Conservation (phyloP, 768 basidiomycete genomes). For the Dentipellis sp. region DNA sequence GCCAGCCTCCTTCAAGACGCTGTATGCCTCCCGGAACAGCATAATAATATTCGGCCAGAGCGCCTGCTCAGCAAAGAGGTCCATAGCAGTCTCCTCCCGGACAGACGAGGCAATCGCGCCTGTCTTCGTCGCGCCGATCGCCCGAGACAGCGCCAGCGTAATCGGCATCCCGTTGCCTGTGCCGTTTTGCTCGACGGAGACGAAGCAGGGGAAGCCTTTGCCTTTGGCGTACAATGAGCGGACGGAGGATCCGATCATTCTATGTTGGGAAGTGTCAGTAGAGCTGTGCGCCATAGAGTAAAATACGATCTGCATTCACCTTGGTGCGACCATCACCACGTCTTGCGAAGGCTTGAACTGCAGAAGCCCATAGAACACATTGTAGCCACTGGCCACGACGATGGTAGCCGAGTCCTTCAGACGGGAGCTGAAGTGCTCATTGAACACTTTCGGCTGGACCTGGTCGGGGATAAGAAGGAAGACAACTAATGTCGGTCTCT, state of each 20-base stretch:
- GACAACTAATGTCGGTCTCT: constrained; percentile 28
- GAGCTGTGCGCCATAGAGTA: not conserved
- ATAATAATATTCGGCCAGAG: constrained; percentile 61
- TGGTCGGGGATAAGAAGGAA: constrained; percentile 60
- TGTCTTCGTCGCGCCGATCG: constrained; percentile 52
- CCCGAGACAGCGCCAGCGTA: constrained; percentile 46
- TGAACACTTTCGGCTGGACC: constrained; percentile 55
- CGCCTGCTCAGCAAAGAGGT: constrained; percentile 55
- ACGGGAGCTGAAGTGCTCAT: constrained; percentile 38
- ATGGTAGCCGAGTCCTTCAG: constrained; percentile 40
- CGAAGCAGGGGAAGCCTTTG: constrained; percentile 55
- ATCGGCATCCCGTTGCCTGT: constrained; percentile 34
- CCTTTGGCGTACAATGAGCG: constrained; percentile 50
- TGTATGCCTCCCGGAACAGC: constrained; percentile 55
- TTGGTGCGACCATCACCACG: constrained; percentile 60
- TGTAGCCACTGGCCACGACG: constrained; percentile 57
- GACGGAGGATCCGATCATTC: constrained; percentile 62
- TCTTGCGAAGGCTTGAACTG: constrained; percentile 44
- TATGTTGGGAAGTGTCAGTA: constrained; percentile 13
- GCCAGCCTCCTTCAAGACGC: constrained; percentile 51
- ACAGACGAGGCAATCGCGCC: constrained; percentile 57
- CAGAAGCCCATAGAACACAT: constrained; percentile 52
- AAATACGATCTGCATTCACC: constrained; percentile 24
- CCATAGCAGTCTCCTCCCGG: constrained; percentile 56
- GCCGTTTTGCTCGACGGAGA: constrained; percentile 57